Percentiles rank a stretch among this genome's conserved stretches.
Conservation (phyloP, 306 rosid genomes). For the Luffa aegyptiaca region DNA sequence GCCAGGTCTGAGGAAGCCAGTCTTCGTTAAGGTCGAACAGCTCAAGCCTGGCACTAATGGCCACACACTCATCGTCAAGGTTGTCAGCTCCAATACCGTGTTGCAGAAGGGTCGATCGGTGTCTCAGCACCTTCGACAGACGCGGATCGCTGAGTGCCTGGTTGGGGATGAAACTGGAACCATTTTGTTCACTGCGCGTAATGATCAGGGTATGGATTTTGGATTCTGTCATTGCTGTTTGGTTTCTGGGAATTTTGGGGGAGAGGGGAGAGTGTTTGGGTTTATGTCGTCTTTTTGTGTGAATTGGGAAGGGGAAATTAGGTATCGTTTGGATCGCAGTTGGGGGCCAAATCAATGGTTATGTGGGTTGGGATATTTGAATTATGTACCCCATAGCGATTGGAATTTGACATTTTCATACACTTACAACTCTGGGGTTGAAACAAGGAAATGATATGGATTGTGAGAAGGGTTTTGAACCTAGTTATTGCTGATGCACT, state of each 20-base stretch:
- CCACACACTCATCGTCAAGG: conserved; percentile 64
- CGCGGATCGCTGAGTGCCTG: conserved; percentile 80
- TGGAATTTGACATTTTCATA: background rate
- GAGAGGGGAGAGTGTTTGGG: background rate
- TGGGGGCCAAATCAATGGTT: background rate
- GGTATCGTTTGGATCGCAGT: background rate
- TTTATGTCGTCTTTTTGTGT: background rate
- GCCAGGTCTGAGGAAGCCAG: conserved; percentile 59
- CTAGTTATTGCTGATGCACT: background rate
- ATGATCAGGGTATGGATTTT: conserved; percentile 53
- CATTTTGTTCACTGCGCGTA: conserved; percentile 74
- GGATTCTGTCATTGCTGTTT: background rate
- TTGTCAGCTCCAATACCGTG: conserved; percentile 44
- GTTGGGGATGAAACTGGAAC: conserved; percentile 75
- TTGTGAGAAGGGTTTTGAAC: background rate
- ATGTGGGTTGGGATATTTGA: background rate
- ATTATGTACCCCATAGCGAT: background rate
- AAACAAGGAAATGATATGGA: background rate
- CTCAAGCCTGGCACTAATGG: conserved; percentile 75
- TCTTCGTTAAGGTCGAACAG: conserved; percentile 63
- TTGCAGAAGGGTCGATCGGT: conserved; percentile 63
- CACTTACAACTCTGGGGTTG: background rate
- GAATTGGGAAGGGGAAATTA: background rate
- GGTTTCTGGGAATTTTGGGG: background rate
- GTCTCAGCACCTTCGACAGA: conserved; percentile 57